Base-by-base conservation (phyloP, 306 rosid species). In the Trifolium pratense region DNA sequence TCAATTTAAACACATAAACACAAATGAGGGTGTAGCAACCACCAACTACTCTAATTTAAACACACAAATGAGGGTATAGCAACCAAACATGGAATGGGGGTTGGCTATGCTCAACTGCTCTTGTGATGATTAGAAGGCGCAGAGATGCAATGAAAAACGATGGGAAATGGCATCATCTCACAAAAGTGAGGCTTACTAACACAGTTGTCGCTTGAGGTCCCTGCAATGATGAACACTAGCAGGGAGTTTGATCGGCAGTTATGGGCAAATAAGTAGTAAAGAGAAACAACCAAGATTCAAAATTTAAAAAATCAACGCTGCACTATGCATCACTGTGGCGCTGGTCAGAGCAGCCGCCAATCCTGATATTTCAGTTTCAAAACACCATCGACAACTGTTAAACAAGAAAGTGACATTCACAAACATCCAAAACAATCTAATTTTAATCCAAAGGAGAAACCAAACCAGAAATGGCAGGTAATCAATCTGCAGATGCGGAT, bases 401-500 rank as follows among this genome's bases (percentile, higher is more conserved):
- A 36, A 40, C 74, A 76, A 52, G 29, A 72, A 76, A 68, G 65
- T 42, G 40, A 49, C 58, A 75, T 51, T 59, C 74, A 71, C 71
- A 72, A 7, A 21, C 40, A 75, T 53, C 48, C 65, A 70, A 42
- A 55, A 12, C 45, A 59, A 8, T 45, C 57, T 21, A 52, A 48
- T 65, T 62, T 40, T 26, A 61, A 66, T 68, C 71, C 73, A 75
- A 55, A 6, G 23, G 53, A 23, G 40, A 78, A 77, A 76, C 20
- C 75, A 74, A 26, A 37, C 73, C 66, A 74, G 59, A 48, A 46
- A 68, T 58, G 56, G 25, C 31, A 45, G 45, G 66, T 64, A 77
- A 76, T 34, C 69, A 77, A 80, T 25, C 73, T 63, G 52, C 69
- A 76, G 34, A 70, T 43, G 40, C 75, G 69, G 48, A 42, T 34